These are phyloP conservation scores for Fusarium dlaminii DNA, from an alignment of 2,329 filamentous ascomycete species.

Conservation along the genomic window DNA sequence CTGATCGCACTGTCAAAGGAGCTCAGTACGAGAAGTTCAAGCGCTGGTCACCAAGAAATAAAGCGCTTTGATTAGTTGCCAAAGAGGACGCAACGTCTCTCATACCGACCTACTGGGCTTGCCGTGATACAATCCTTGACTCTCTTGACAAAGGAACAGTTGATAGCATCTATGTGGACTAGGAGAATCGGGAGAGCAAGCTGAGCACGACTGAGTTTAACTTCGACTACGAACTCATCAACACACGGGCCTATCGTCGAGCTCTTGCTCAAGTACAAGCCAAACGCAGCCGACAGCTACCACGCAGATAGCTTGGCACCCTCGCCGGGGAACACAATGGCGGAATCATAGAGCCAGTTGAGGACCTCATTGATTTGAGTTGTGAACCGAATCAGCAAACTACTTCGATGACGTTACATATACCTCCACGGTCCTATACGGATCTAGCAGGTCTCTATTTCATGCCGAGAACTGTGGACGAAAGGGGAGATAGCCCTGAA, in stretches of 20 bases:
- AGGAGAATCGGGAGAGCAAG: no score
- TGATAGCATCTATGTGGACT: neutral
- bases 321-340: accelerated
- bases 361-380: neutral
- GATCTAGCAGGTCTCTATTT: accelerated
- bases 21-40: no score
- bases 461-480: no score
- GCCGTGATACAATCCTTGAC: neutral
- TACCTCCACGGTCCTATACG: accelerated
- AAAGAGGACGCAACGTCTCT: neutral
- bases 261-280: neutral
- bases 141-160: neutral
- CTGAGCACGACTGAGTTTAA: neutral
- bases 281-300: accelerated
- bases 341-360: accelerated
- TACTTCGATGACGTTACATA: accelerated
- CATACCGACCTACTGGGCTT: neutral
- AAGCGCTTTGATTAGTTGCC: accelerated
- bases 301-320: accelerated
- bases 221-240: neutral
- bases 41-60: neutral
- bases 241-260: neutral
- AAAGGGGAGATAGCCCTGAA: accelerated
- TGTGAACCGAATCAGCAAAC: neutral
- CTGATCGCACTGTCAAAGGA: neutral